Conservation (phyloP, 148 eudicot species). For the Vaccinium corymbosum region DNA sequence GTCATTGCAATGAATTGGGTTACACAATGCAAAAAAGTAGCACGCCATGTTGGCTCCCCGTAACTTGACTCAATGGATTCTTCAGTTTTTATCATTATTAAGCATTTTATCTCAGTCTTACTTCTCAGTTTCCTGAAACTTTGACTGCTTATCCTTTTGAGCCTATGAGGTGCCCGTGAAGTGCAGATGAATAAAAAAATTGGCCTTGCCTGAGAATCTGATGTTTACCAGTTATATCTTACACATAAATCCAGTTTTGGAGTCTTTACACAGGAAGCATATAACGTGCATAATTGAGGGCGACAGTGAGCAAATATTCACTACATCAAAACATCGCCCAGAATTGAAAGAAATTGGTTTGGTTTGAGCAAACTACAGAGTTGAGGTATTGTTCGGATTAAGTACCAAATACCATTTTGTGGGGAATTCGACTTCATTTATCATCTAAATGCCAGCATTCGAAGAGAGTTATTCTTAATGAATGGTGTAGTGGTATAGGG, state of each 20-base stretch:
- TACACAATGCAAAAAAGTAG: background rate
- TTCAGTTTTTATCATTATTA: background rate
- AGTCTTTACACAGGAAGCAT: background rate
- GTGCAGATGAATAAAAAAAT: background rate
- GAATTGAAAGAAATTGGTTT: background rate
- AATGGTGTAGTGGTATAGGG: background rate
- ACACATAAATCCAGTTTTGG: background rate
- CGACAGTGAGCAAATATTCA: background rate
- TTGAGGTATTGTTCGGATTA: background rate
- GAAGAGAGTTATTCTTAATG: background rate
- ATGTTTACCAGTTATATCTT: no score
- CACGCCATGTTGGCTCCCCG: background rate
- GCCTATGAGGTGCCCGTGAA: background rate
- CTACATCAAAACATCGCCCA: background rate
- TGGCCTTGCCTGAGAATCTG: background rate
- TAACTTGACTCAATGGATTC: background rate
- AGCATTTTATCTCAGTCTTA: background rate
- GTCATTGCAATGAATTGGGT: background rate
- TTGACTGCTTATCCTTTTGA: background rate
- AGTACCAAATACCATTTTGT: background rate
- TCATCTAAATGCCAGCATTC: background rate
- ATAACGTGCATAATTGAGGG: background rate
- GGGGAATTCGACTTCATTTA: background rate
- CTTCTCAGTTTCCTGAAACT: no score
- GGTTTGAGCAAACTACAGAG: background rate